Conservation (phyloP, 306 rosid genomes). For the Pterocarpus macrocarpus region DNA sequence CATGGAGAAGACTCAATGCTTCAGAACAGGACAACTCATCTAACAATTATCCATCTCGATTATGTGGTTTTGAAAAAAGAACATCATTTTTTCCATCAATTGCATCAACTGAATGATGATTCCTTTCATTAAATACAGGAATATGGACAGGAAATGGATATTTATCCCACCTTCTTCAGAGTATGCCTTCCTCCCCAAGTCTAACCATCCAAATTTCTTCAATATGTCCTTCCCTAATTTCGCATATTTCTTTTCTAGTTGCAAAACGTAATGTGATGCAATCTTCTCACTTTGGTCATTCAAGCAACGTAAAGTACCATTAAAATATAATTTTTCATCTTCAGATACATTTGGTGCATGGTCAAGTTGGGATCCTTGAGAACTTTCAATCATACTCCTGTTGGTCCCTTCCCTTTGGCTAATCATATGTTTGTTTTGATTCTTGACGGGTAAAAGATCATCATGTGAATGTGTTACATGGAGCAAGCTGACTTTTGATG, state of each 20-base stretch:
- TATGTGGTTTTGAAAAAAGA: constrained; percentile 48
- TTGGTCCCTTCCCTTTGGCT: constrained; percentile 47
- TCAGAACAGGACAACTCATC: constrained; percentile 56
- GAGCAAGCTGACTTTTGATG: constrained; percentile 72
- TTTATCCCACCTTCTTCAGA: constrained; percentile 68
- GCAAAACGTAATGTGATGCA: constrained; percentile 65
- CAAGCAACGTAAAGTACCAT: constrained; percentile 41
- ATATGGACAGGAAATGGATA: constrained; percentile 76
- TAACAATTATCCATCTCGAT: constrained; percentile 42
- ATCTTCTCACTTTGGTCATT: constrained; percentile 48
- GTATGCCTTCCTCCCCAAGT: constrained; percentile 75
- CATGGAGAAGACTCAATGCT: constrained; percentile 71
- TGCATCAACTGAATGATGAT: constrained; percentile 50
- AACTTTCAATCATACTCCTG: constrained; percentile 38
- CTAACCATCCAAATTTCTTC: constrained; percentile 96
- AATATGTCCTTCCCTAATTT: constrained; percentile 84
- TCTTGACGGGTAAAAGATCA: constrained; percentile 46
- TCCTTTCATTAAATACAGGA: constrained; percentile 53
- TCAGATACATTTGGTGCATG: constrained; percentile 48
- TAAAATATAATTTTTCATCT: constrained; percentile 46
- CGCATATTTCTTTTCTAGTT: constrained; percentile 75
- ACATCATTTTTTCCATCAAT: constrained; percentile 51
- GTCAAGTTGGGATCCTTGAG: constrained; percentile 46
- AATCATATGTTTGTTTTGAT: constrained; percentile 34
- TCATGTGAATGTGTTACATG: constrained; percentile 53